Evolutionary conservation across 495 filamentous ascomycete species (phyloP).

Genomic region (Aspergillus coremiiformis): DNA sequence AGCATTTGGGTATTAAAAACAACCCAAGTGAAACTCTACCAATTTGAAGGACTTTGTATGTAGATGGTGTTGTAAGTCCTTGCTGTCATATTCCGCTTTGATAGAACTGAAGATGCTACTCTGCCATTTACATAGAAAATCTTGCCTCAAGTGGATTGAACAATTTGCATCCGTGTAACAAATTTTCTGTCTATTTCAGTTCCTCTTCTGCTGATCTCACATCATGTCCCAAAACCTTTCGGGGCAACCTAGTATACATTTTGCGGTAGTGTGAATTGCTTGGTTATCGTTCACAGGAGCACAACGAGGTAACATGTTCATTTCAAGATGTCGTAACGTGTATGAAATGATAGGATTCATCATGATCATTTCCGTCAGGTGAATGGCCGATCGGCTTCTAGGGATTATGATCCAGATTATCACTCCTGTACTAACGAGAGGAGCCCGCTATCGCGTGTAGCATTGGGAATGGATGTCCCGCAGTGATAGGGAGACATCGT

Average conservation of each 20-base stretch:
- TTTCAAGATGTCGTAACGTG: not conserved
- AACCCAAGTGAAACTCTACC: not conserved
- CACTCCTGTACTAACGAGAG: not conserved
- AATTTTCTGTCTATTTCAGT: not conserved
- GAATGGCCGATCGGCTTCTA: not conserved
- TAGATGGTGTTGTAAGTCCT: too few relatives aligned
- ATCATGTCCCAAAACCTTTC: not conserved
- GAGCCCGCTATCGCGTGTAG: not conserved
- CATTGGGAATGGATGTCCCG: not conserved
- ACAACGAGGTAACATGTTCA: not conserved
- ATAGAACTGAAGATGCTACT: not conserved
- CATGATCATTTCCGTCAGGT: not conserved
- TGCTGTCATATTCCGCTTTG: too few relatives aligned
- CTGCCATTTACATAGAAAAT: not conserved
- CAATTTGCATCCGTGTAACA: not conserved
- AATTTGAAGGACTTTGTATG: not conserved
- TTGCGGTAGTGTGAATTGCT: not conserved
- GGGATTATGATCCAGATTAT: not conserved
- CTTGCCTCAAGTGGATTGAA: not conserved
- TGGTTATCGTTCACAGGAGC: not conserved
- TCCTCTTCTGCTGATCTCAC: not conserved
- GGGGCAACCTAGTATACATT: not conserved
- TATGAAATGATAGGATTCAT: not conserved
- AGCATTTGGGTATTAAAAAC: constrained; percentile 1
- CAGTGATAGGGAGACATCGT: not conserved